Conservation (phyloP, 192 early-diverging fungal genomes). For the Backusella morwellensis region DNA sequence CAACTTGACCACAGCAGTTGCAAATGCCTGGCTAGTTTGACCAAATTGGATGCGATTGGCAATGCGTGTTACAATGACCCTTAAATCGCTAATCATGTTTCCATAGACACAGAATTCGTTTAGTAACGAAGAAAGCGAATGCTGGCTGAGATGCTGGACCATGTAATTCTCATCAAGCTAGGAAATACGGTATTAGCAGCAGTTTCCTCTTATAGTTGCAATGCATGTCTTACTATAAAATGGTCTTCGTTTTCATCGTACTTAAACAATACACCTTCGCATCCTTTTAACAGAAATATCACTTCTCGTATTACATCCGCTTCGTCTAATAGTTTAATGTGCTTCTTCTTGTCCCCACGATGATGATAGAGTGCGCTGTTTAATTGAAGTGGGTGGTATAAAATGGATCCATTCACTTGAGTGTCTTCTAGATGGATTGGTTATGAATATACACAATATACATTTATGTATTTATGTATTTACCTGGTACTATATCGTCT, state of each 20-base stretch:
- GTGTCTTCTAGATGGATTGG: background rate
- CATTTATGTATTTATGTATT: background rate
- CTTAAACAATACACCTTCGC: constrained; percentile 27
- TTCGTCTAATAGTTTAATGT: constrained; percentile 26
- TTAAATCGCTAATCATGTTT: constrained; percentile 19
- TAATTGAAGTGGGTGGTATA: background rate
- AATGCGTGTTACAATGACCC: constrained; percentile 3
- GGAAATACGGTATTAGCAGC: background rate
- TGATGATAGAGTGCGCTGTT: constrained; percentile 12
- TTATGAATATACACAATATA: background rate
- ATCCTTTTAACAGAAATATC: constrained; percentile 34
- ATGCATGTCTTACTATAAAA: background rate
- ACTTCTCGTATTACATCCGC: constrained; percentile 38
- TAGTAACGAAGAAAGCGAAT: background rate
- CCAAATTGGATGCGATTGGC: constrained; percentile 29
- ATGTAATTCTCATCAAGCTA: constrained; percentile 2
- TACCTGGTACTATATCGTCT: background rate
- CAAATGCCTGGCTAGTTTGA: constrained; percentile 43
- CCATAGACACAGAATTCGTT: constrained; percentile 11
- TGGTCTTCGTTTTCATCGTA: background rate
- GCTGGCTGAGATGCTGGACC: constrained; percentile 14
- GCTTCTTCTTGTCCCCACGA: background rate
- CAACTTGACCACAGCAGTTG: constrained; percentile 16
- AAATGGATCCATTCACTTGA: background rate
- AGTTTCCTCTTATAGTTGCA: too few relatives aligned